Base-by-base conservation (phyloP, 345 rosid species). In the Rubroshorea leprosula region DNA sequence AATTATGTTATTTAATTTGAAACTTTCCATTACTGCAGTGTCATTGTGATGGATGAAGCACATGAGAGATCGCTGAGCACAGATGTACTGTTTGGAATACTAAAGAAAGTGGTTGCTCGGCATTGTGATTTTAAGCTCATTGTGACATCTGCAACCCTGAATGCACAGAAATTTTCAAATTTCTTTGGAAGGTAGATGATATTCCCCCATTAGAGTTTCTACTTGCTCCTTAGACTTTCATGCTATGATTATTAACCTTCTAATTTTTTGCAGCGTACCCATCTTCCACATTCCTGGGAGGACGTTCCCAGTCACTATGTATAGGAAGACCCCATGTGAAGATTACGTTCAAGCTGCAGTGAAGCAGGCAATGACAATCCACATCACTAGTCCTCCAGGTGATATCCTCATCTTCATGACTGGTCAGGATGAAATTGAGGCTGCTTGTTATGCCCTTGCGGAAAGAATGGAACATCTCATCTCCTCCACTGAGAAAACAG, bases 361-460 rank as follows among this genome's bases (percentile, higher is more conserved):
- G 64, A 93, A 93, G 81, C 97, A 93, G 78, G 95, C 96, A 49
- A 89, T 93, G 97, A 78, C 91, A 21, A 89, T 89, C 72, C 99
- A 89, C 69, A 87, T 93, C 53, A 68, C 87, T 9, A 84, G 96
- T 63, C 79, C 91, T 58, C 85, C 99, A 39, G 99, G 99, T 6
- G 99, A 93, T 77, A 85, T 93, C 63, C 94, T 93, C 49, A 93
- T 93, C 69, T 93, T 93, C 72, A 93, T 89, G 99, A 93, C 99
- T 19, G 97, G 97, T 25, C 97, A 93, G 70, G 96, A 93, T 67
- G 99, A 93, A 78, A 93, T 93, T 55, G 99, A 89, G 67, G 92
- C 96, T 31, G 96, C 97, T 0, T 93, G 97, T 74, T 77, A 85
- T 71, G 75, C 96, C 35, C 94, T 89, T 23, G 86, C 84, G 11